Base-by-base conservation (phyloP, 1,284 basidiomycete species). In the Ustilago shanxiensis region DNA sequence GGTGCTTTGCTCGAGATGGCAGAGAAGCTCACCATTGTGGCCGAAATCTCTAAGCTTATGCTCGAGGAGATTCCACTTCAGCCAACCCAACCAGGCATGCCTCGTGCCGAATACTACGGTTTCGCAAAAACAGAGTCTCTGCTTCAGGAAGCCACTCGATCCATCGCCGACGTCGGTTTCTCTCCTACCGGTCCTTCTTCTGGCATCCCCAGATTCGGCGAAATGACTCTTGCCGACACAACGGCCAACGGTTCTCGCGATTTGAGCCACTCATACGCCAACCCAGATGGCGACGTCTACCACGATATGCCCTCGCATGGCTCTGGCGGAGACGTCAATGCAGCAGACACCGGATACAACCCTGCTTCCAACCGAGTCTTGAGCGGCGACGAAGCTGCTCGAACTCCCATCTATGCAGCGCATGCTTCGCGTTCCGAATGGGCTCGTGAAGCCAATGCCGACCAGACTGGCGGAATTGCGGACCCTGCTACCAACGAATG, bases 11-110 rank as follows among this genome's bases (percentile, higher is more conserved):
- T 92, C 66, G 95, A 97, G 87, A 91, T 91, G 64, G 93, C 92
- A 52, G 93, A 95, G 87, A 95, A 94, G 87, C 91, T 93, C 70
- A 88, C 94, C 90, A 93, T 96, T 78, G 89, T 91, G 39, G 93
- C 91, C 29, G 92, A 95, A 77, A 89, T 91, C 50, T 95, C 94
- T 10, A 94, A 93, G 85, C 89, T 91, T 13, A 87, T 95, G 22
- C 89, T 93, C 53, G 89, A 91, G 90, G 93, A 93, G 88, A 92
- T 97, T 11, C 92, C 94, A 0, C 90, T 94, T 65, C 91, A 92
- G 18, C 87, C 88, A 28, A 95, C 94, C 0, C 90, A 91, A 55
- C 94, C 94, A 3, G 95, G 95, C 14, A 88, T 92, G 63, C 89
- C 91, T 3, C 90, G 95, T 7, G 89, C 90, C 7, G 89, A 91